phyloP scores from a whole-genome alignment of 208 protist genomes.

The Wallacemonas collosoma region DNA sequence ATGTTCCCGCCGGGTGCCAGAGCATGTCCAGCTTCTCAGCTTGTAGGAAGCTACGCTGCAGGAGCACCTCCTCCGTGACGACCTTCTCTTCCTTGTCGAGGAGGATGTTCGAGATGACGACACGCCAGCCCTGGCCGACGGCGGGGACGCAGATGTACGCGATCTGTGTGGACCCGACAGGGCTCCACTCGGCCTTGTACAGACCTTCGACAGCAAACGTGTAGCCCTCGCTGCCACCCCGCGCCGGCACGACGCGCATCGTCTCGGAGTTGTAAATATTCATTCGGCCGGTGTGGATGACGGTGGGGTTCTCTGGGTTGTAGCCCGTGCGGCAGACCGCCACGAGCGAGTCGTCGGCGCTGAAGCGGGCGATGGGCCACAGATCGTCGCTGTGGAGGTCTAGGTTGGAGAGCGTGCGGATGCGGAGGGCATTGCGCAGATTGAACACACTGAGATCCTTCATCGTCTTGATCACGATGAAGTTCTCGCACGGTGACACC shows the following conservation, averaged over 20 bases:
- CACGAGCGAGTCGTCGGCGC: slow-evolving; percentile 82
- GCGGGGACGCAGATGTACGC: slow-evolving; percentile 64
- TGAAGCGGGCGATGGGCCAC: slow-evolving; percentile 89
- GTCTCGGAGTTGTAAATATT: slow-evolving; percentile 81
- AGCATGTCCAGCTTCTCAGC: slow-evolving; percentile 81
- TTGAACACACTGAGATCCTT: slow-evolving; percentile 86
- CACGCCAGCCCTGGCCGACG: slow-evolving; percentile 72
- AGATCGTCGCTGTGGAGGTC: slow-evolving; percentile 77
- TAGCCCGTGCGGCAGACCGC: slow-evolving; percentile 76
- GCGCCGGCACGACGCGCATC: slow-evolving; percentile 68
- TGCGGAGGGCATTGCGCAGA: slow-evolving; percentile 76
- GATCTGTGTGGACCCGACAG: slow-evolving; percentile 72
- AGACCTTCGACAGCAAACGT: slow-evolving; percentile 76
- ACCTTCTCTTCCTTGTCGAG: slow-evolving; percentile 74
- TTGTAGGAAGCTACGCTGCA: slow-evolving; percentile 80
- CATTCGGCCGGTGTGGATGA: slow-evolving; percentile 52
- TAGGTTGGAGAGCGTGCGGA: slow-evolving; percentile 80
- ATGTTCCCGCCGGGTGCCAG: slow-evolving; percentile 87
- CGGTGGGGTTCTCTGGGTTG: slow-evolving; percentile 33
- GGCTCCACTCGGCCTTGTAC: slow-evolving; percentile 90
- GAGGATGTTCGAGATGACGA: slow-evolving; percentile 74
- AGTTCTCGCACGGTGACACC: slow-evolving; percentile 88
- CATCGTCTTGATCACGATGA: slow-evolving; percentile 81
- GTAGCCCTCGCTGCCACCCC: slow-evolving; percentile 39
- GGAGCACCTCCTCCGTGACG: slow-evolving; percentile 64